Base-by-base conservation (phyloP, 768 basidiomycete genomes). In the Boletus speciosus region DNA sequence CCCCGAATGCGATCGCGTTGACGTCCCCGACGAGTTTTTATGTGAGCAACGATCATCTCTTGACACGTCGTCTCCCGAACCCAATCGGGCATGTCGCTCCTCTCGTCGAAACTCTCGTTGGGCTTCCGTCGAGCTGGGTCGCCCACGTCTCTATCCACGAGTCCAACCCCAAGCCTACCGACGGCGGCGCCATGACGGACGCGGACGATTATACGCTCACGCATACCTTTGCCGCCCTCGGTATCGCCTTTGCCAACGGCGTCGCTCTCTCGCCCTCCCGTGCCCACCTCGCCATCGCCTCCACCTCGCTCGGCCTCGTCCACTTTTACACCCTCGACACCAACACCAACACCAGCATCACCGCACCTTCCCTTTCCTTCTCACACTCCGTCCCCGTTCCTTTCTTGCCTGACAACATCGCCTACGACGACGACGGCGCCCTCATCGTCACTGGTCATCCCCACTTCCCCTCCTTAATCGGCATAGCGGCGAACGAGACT, bases 191-290 rank as follows among this genome's bases (percentile, higher is more conserved):
- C 32, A 15, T 16, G 34, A 6, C 23, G 10, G 46, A 36, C 47
- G 67, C 67, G n/a, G 60, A 66, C 40, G 61, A 59, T 16, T 34
- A 5, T 1, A 16, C 55, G 0, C 53, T 80, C 44, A 53, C 65
- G 0, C 74, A 81, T 51, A 63, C 67, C 8, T 67, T 81, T 40
- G 71, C 73, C 6, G 77, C 75, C 6, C 62, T 72, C 3, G 80
- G 81, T 49, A 66, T 88, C 14, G 70, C 87, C 0, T 89, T 88
- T 66, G 73, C 88, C 4, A 90, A 90, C 59, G 88, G 88, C 19
- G 58, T 90, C 53, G 76, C 86, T 0, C 58, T 88, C 39, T 84
- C 85, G 0, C 78, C 76, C 1, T 63, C 71, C 1, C 77, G 76
- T 2, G 62, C 68, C 2, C 71, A 78, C 34, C 71, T 87, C 25